Conservation (phyloP, 495 filamentous ascomycete species). For the Acidomyces sp. region DNA sequence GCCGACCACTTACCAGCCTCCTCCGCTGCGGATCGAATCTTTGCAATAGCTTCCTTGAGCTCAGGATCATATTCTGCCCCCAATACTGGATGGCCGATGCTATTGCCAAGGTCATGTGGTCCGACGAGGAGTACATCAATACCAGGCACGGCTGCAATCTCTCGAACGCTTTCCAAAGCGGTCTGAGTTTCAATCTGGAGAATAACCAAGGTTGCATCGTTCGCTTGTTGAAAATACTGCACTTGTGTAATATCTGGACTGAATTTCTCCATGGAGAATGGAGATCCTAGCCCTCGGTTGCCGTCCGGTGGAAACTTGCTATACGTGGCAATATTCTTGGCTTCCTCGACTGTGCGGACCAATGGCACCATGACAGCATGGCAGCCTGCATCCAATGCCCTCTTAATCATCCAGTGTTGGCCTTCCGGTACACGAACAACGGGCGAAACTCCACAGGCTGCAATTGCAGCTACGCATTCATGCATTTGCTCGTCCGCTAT, state of each 20-base stretch:
- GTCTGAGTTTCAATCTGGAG: slow-evolving; percentile 74
- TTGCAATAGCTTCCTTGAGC: slow-evolving; percentile 52
- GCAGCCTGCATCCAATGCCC: slow-evolving; percentile 32
- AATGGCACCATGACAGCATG: slow-evolving; percentile 33
- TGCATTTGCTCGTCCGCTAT: slow-evolving; percentile 69
- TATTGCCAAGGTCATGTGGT: slow-evolving; percentile 65
- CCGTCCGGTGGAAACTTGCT: slow-evolving; percentile 31
- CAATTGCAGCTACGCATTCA: slow-evolving; percentile 52
- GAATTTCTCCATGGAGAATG: slow-evolving; percentile 48
- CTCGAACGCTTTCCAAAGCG: slow-evolving; percentile 54
- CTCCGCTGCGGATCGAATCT: slow-evolving; percentile 47
- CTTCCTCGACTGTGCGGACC: slow-evolving; percentile 27
- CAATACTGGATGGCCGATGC: slow-evolving; percentile 49
- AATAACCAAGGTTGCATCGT: slow-evolving; percentile 55
- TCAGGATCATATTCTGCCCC: slow-evolving; percentile 45
- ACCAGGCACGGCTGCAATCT: slow-evolving; percentile 56
- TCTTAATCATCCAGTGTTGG: slow-evolving; percentile 34
- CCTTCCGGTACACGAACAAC: slow-evolving; percentile 30
- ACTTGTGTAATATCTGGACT: slow-evolving; percentile 33
- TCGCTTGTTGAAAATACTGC: slow-evolving; percentile 64
- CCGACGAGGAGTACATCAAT: slow-evolving; percentile 69
- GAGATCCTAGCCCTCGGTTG: slow-evolving; percentile 28
- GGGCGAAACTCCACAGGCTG: slow-evolving; percentile 26
- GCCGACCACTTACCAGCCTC: slow-evolving; percentile 60
- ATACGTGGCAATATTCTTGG: slow-evolving; percentile 24